Percentiles rank a stretch among this genome's conserved stretches.
These are phyloP conservation scores for Pythium insidiosum DNA, from an alignment of 352 stramenopile species.

Conservation along the genomic window DNA sequence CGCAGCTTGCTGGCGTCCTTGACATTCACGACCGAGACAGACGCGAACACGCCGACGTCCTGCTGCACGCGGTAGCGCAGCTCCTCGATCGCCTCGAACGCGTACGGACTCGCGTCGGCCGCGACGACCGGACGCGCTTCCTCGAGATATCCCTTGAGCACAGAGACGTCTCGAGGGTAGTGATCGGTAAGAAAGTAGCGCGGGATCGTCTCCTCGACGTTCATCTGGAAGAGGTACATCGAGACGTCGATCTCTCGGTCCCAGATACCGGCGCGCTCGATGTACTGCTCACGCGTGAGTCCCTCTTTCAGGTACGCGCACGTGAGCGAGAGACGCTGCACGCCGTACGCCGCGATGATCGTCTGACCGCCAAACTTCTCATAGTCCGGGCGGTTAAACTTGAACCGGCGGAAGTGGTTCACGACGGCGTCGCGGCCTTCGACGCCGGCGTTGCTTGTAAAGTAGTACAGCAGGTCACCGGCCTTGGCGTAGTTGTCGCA, in stretches of 20 bases:
- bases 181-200: background rate
- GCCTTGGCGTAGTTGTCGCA: background rate
- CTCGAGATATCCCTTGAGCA: background rate
- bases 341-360: background rate
- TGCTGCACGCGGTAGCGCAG: conserved; percentile 3
- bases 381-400: background rate
- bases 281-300: background rate
- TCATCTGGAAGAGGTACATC: background rate
- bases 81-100: background rate
- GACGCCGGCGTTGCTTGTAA: background rate
- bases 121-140: background rate
- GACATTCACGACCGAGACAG: background rate
- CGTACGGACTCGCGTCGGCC: background rate
- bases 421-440: background rate
- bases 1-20: background rate
- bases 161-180: background rate
- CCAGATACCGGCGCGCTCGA: background rate
- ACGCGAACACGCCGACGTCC: background rate
- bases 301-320: background rate
- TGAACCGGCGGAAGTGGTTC: too few relatives aligned
- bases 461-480: background rate
- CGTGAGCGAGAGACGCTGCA: background rate
- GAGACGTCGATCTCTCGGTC: background rate
- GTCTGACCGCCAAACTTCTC: background rate
- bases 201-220: background rate